Evolutionary conservation across 2,329 filamentous ascomycete genomes (phyloP), one percentile per base, ranked within the genome.

Genomic region (Cladophialophora exuberans): DNA sequence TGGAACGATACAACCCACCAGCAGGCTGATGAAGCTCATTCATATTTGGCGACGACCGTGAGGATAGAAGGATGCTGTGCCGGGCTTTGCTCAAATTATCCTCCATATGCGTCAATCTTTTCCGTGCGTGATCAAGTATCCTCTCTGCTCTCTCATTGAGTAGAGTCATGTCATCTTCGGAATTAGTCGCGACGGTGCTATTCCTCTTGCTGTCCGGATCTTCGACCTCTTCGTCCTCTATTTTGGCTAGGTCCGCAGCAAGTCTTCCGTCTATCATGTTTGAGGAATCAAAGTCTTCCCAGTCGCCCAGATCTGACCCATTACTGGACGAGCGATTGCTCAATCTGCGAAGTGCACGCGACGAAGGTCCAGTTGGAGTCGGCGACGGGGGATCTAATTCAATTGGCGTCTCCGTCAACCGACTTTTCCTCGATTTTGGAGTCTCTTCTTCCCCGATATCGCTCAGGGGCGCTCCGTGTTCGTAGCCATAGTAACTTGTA

Each of bases 81-180:
- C 90, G 83, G 25, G 90, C 92, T 57, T 90, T 86, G 54, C 82
- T 86, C 17, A 97, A 78, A 64, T 97, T 97, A 31, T 88, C 90
- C 73, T 97, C 93, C 91, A 97, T 96, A 26, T 89, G 88, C 68
- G 89, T 94, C 58, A 97, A 78, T 64, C 91, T 82, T 70, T 85
- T 87, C 75, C 97, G 97, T 26, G 93, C 93, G 72, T 96, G 96
- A 52, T 91, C 90, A 52, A 97, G 79, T 67, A 97, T 97, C 67
- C 92, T 80, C 69, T 97, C 92, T 1, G 92, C 92, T 65, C 90
- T 84, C 63, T 87, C 86, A 70, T 90, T 93, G 60, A 96, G 74
- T 20, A 89, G 85, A 13, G 82, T 85, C 44, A 88, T 89, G 3
- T 89, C 89, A 65, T 87, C 83, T 53, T 85, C 83, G 3, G 81